These are phyloP conservation scores for Trichophyton rubrum DNA, from an alignment of 2,329 filamentous ascomycete genomes.

Conservation along the genomic window DNA sequence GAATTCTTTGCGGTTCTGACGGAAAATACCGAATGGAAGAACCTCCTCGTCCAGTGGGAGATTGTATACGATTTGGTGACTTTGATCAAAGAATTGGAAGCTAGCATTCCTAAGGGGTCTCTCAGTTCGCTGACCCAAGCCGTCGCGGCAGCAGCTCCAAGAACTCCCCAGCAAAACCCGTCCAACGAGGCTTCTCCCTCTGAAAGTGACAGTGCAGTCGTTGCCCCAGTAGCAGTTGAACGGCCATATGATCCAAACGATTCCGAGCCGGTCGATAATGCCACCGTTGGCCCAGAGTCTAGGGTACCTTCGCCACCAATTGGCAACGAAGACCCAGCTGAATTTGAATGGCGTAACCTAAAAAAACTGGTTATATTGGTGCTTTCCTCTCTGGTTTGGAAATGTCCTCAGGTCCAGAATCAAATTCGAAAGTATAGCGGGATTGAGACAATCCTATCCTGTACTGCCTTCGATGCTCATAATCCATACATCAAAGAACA, in stretches of 20 bases:
- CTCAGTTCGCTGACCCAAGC: constrained; percentile 33
- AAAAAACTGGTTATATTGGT: constrained; percentile 90
- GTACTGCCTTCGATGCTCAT: constrained; percentile 80
- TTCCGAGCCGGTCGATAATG: constrained; percentile 29
- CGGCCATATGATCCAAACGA: constrained; percentile 48
- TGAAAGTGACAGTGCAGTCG: constrained; percentile 9
- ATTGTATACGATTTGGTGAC: constrained; percentile 79
- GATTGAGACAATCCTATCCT: constrained; percentile 76
- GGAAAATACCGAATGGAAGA: constrained; percentile 70
- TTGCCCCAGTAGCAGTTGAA: constrained; percentile 43
- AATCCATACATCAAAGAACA: constrained; percentile 92
- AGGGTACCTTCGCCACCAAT: constrained; percentile 37
- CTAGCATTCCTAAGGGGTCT: constrained; percentile 71
- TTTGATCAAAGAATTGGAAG: constrained; percentile 74
- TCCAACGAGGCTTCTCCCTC: constrained; percentile 18
- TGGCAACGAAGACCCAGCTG: constrained; percentile 48
- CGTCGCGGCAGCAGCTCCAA: constrained; percentile 18
- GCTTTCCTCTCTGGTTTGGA: constrained; percentile 77
- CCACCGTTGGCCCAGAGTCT: constrained; percentile 28
- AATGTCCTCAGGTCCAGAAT: constrained; percentile 69
- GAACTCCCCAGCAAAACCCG: constrained; percentile 20
- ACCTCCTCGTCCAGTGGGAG: constrained; percentile 82
- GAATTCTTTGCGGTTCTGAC: constrained; percentile 86
- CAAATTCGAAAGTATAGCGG: constrained; percentile 78
- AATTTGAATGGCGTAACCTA: constrained; percentile 66